Evolutionary conservation across 306 rosid species (phyloP), one percentile per base, ranked within the genome.

Genomic region (Medicago truncatula): DNA sequence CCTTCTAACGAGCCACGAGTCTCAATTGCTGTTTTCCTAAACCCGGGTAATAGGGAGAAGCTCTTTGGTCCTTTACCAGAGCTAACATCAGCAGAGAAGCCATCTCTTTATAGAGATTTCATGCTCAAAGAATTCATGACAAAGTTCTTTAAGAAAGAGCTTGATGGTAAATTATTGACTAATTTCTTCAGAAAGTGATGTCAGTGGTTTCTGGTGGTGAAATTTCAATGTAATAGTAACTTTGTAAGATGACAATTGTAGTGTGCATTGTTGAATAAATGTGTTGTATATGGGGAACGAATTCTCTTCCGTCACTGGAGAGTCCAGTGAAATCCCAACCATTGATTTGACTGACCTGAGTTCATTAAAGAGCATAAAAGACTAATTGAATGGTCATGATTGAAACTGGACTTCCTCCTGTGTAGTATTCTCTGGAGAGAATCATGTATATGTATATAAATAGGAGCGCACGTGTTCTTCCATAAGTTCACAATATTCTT

Each of bases 31-130:
- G 76, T 86, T 43, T 91, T 93, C 76, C 66, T 83, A 20, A 86
- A 85, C 66, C 94, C 97, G 5, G 9, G 96, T 47, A 56, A 64
- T 0, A 80, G 91, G 66, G 90, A 88, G 53, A 75, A 74, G 7
- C 34, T 79, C 4, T 89, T 73, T 70, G 98, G 98, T 54, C 98
- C 96, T n/a, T 69, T 89, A 76, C 94, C 92, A 3, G 98, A 93
- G 84, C 84, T 93, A 57, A 78, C 84, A 38, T 76, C 89, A 12
- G 67, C 60, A 2, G 86, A 83, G 18, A 89, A 85, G 21, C 96
- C 90, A 0, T 67, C 89, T 0, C 76, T 80, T 14, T 93, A 88
- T 52, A 49, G 80, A 15, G 66, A 81, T 20, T 91, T 89, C 76
- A 86, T 87, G 0, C 74, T 67, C 7, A 1, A 66, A 3, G 96